These are phyloP conservation scores for Nemania abortiva DNA, from an alignment of 2,329 filamentous ascomycete species.

Conservation along the genomic window DNA sequence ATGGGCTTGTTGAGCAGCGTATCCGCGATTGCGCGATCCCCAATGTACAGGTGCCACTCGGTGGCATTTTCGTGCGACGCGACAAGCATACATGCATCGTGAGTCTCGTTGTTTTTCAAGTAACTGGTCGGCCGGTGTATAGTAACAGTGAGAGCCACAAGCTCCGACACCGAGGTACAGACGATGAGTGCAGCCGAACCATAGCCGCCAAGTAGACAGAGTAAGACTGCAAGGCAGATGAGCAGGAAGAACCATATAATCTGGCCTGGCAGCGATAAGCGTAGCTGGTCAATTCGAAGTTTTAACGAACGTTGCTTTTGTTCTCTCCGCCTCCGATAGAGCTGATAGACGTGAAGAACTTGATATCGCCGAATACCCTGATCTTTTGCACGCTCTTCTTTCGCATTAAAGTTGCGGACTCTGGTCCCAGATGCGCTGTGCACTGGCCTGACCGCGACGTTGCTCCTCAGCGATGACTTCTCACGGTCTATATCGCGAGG, in stretches of 20 bases:
- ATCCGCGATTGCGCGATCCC: slow-evolving; percentile 47
- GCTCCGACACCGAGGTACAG: slow-evolving; percentile 39
- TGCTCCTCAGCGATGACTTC: too few relatives aligned
- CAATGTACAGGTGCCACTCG: slow-evolving; percentile 48
- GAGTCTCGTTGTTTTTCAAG: slow-evolving; percentile 45
- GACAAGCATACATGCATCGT: slow-evolving; percentile 49
- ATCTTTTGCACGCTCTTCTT: too few relatives aligned
- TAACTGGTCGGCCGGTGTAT: slow-evolving; percentile 42
- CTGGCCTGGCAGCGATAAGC: background rate
- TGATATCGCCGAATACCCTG: slow-evolving; percentile 1
- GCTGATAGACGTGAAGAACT: slow-evolving; percentile 8
- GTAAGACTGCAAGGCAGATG: slow-evolving; percentile 23
- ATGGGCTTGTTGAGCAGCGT: slow-evolving; percentile 49
- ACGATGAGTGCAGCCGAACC: slow-evolving; percentile 42
- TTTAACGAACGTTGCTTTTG: background rate
- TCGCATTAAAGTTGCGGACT: too few relatives aligned
- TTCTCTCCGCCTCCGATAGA: background rate
- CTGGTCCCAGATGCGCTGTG: too few relatives aligned
- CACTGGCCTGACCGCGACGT: too few relatives aligned
- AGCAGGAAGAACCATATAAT: slow-evolving; percentile 3
- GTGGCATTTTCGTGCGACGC: slow-evolving; percentile 45
- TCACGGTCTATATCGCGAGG: background rate
- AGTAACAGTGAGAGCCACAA: slow-evolving; percentile 31
- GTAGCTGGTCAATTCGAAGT: background rate
- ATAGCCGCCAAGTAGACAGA: slow-evolving; percentile 38